Conservation (phyloP, 2,329 filamentous ascomycete genomes). For the Monilinia fructicola region DNA sequence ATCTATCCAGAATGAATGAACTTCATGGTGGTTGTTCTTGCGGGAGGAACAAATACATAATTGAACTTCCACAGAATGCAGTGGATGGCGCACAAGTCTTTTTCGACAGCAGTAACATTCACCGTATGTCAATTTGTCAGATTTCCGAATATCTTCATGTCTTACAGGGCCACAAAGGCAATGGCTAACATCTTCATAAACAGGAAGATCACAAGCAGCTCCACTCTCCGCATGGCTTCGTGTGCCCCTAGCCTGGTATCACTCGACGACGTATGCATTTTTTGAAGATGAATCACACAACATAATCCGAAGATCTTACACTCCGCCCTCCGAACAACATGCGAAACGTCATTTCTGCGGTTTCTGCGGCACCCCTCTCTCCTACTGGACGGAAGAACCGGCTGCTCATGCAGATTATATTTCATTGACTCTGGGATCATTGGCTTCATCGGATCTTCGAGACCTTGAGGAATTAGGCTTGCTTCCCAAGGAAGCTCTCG, state of each 20-base stretch:
- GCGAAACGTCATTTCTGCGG: constrained; percentile 82
- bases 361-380: constrained; percentile 83
- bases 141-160: not conserved
- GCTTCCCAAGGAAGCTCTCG: constrained; percentile 53
- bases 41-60: constrained; percentile 78
- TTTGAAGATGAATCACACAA: constrained; percentile 74
- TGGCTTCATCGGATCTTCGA: constrained; percentile 68
- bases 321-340: constrained; percentile 53
- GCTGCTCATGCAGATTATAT: constrained; percentile 73
- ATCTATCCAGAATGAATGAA: constrained; percentile 11
- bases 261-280: constrained; percentile 70
- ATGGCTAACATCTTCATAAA: constrained; percentile 33
- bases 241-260: constrained; percentile 79
- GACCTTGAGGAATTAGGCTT: constrained; percentile 73
- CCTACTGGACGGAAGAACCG: constrained; percentile 78
- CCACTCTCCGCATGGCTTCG: constrained; percentile 80
- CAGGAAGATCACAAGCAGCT: constrained; percentile 65
- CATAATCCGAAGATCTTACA: constrained; percentile 67
- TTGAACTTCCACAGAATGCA: constrained; percentile 63
- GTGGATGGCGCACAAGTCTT: constrained; percentile 63
- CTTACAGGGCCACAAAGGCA: not conserved
- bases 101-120: constrained; percentile 53
- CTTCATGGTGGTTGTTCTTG: constrained; percentile 73
- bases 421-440: constrained; percentile 75
- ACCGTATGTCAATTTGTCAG: constrained; percentile 57